Evolutionary conservation across 345 rosid genomes (phyloP).

Genomic region (Hibiscus tridactylites): DNA sequence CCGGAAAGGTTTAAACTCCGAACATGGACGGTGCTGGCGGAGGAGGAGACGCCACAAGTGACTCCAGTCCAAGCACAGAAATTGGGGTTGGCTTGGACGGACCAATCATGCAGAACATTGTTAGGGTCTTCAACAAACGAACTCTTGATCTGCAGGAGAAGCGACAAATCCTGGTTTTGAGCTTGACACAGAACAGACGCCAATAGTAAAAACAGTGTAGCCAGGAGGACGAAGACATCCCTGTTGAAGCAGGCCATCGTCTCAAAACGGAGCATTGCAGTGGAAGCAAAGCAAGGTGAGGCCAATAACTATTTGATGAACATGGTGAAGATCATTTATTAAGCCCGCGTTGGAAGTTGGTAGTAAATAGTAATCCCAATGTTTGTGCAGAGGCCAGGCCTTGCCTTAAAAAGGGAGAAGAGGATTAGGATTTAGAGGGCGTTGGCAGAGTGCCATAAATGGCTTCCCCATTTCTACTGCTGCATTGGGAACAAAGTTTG

Average conservation of each 20-base stretch:
- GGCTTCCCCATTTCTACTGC: no score
- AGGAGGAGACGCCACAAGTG: constrained; percentile 36
- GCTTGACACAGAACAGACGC: constrained; percentile 11
- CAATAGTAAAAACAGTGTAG: background rate
- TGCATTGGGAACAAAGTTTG: no score
- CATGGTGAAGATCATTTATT: no score
- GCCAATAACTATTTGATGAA: no score
- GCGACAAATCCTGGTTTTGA: constrained; percentile 27
- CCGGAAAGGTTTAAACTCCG: constrained; percentile 58
- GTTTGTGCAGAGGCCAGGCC: no score
- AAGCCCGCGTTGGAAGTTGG: no score
- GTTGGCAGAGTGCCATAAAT: no score
- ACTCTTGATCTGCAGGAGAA: constrained; percentile 53
- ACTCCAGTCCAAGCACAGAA: constrained; percentile 74
- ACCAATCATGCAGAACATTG: constrained; percentile 51
- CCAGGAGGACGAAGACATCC: constrained; percentile 5
- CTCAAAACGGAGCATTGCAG: background rate
- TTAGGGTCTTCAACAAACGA: constrained; percentile 30
- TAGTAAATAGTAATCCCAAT: no score
- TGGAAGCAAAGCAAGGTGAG: no score
- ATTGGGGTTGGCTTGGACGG: constrained; percentile 25
- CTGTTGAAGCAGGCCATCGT: background rate
- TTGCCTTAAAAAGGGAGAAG: no score
- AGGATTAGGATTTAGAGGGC: no score
- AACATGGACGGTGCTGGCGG: constrained; percentile 27